Base-by-base conservation (phyloP, 805 yeast species). In the Wickerhamomyces queroliae region DNA sequence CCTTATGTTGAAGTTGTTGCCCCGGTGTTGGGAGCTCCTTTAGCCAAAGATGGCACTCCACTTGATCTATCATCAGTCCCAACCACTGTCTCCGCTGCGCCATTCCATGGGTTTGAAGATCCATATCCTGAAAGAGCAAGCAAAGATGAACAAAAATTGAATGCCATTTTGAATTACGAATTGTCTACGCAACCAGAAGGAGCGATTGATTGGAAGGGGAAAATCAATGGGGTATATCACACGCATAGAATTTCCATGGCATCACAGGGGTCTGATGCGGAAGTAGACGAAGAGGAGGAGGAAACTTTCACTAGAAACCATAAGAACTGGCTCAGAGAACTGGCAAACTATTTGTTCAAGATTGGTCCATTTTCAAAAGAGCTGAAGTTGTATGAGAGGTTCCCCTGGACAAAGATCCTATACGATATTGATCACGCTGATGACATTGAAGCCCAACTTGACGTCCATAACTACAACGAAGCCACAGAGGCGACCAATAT, bases 1-100 rank as follows among this genome's bases (percentile, higher is more conserved):
- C 22, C 36, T 3, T 55, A 20, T 31, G 51, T 48, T 18, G 41
- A 43, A 16, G 56, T 52, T 12, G 46, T 41, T 1, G 49, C 53
- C 1, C 47, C 47, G 17, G 33, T 20, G 22, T 38, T 42, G 11
- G 58, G 59, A 0, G 12, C 22, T 1, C 52, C 51, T 10, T 46
- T 55, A 35, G 48, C 50, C 4, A 44, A 46, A 7, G 32, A 39
- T 25, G 55, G 40, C 2, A 44, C 55, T 3, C 42, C 41, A 1
- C 45, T 55, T 33, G 53, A 55, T 16, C 33, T 55, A 8, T 47
- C 58, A n/a, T 10, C n/a, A 11, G 46, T 53, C 25, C 39, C 37
- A 9, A 42, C 27, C 10, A 35, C 21, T 9, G 5, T 5, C n/a
- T 8, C 16, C 11, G 39, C 39, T 7, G 44, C 39, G 13, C 56